Evolutionary conservation across 2,329 filamentous ascomycete species (phyloP).

Genomic region (Phaeophleospora eucalypticola): DNA sequence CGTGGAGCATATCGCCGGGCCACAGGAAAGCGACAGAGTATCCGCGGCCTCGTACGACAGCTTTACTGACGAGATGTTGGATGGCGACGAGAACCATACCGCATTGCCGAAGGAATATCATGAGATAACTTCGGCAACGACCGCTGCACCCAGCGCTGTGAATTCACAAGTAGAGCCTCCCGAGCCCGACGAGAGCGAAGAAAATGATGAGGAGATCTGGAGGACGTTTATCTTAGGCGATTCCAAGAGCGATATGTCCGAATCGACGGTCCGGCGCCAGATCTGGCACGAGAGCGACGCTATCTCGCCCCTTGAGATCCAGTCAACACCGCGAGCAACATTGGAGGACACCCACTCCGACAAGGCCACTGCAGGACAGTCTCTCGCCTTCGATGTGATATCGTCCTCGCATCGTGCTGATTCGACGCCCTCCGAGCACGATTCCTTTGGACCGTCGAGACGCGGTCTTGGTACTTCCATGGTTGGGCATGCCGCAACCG

Average conservation of each 20-base stretch:
- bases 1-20: too few relatives aligned
- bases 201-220: slow-evolving; percentile 25
- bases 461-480: slow-evolving; percentile 7
- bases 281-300: background rate
- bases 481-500: slow-evolving; percentile 13
- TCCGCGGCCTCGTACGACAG: too few relatives aligned
- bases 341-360: slow-evolving; percentile 8
- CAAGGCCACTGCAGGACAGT: slow-evolving; percentile 10
- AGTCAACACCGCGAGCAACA: background rate
- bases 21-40: too few relatives aligned
- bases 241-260: slow-evolving; percentile 13
- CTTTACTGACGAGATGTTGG: too few relatives aligned
- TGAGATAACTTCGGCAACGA: too few relatives aligned
- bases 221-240: slow-evolving; percentile 23
- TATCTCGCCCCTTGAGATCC: slow-evolving; percentile 1
- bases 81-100: too few relatives aligned
- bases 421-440: background rate
- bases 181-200: background rate
- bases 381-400: background rate
- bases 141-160: background rate
- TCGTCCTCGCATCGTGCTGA: background rate
- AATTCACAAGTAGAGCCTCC: background rate
- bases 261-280: slow-evolving; percentile 2
- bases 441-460: background rate
- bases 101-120: background rate